phyloP scores from a whole-genome alignment of 208 protist genomes.

The Porcisia hertigi region DNA sequence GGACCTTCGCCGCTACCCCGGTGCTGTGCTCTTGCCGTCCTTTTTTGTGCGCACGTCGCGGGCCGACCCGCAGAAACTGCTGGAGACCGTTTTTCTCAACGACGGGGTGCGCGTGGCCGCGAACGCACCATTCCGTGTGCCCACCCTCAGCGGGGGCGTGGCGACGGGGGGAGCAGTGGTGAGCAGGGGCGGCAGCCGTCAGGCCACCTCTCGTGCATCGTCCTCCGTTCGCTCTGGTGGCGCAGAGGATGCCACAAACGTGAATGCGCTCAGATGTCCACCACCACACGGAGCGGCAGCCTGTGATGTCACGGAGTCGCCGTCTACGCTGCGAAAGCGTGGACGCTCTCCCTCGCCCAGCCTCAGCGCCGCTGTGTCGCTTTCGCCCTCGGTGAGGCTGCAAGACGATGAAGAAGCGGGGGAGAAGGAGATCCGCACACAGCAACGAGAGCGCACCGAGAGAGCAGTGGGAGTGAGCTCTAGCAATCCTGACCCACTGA shows the following conservation, averaged over 20 bases:
- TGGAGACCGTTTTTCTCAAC: slow-evolving; percentile 55
- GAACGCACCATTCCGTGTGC: slow-evolving; percentile 56
- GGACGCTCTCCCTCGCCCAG: slow-evolving; percentile 7
- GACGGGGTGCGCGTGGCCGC: slow-evolving; percentile 39
- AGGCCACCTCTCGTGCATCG: slow-evolving; percentile 16
- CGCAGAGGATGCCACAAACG: neutral
- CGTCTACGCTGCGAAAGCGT: slow-evolving; percentile 13
- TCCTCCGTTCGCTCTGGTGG: slow-evolving; percentile 1
- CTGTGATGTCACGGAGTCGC: neutral
- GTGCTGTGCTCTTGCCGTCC: slow-evolving; percentile 59
- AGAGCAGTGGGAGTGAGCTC: slow-evolving; percentile 16
- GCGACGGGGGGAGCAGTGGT: slow-evolving; percentile 1
- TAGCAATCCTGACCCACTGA: neutral
- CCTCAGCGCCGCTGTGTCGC: slow-evolving; percentile 11
- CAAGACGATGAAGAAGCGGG: neutral
- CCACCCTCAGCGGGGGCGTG: slow-evolving; percentile 1
- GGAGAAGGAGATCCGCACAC: neutral
- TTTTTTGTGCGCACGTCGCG: slow-evolving; percentile 54
- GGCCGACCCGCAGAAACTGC: slow-evolving; percentile 23
- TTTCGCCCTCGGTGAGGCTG: slow-evolving; percentile 11
- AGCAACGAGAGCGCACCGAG: slow-evolving; percentile 18
- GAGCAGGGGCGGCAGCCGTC: slow-evolving; percentile 20
- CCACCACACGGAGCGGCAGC: neutral
- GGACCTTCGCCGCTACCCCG: slow-evolving; percentile 67
- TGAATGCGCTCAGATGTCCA: neutral